Evolutionary conservation across 176 grass and related monocot genomes (phyloP).

Genomic region (Avena insularis): DNA sequence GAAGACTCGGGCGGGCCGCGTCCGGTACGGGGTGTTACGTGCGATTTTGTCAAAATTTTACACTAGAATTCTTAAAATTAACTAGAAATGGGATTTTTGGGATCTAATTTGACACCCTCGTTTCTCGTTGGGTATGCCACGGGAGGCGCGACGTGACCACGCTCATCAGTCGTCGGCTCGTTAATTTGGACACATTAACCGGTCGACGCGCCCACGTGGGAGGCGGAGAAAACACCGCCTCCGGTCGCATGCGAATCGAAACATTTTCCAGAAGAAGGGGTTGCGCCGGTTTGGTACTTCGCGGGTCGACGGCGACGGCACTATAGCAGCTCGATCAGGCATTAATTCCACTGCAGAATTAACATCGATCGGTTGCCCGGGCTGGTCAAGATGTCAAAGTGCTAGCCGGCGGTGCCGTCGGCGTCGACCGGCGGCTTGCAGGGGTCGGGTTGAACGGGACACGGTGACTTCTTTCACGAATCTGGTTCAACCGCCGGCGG

Average conservation of each 20-base stretch:
- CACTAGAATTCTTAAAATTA: too few relatives aligned
- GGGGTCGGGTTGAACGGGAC: neutral
- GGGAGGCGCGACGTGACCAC: neutral
- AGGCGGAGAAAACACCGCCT: neutral
- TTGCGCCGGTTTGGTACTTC: neutral
- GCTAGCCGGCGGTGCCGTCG: neutral
- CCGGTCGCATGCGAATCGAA: neutral
- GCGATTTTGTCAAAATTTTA: too few relatives aligned
- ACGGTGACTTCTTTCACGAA: neutral
- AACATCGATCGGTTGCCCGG: neutral
- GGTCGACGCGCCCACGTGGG: neutral
- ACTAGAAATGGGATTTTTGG: too few relatives aligned
- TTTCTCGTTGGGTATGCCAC: too few relatives aligned
- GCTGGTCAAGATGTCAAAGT: neutral
- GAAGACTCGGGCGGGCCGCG: too few relatives aligned
- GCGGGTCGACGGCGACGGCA: neutral
- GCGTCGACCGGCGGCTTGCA: neutral
- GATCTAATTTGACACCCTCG: too few relatives aligned
- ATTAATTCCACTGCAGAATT: neutral
- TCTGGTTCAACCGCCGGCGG: slow-evolving; percentile 4
- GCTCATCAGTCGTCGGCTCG: neutral
- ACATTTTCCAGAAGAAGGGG: neutral
- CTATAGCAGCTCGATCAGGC: too few relatives aligned
- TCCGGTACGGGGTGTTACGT: too few relatives aligned
- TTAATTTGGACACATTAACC: neutral